Conservation (phyloP, 192 early-diverging fungal genomes). For the Backusella circina region DNA sequence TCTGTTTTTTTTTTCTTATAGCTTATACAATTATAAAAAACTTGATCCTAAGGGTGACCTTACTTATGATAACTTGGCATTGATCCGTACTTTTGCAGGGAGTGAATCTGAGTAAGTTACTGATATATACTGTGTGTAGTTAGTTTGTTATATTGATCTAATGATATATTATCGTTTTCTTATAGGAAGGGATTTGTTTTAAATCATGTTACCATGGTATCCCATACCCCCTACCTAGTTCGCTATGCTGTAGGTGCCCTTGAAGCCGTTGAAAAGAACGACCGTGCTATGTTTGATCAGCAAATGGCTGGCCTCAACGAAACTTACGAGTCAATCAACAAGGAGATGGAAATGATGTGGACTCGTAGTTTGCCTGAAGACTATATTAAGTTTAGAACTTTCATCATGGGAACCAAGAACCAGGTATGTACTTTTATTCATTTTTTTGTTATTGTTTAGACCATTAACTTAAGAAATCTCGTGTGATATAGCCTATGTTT, state of each 20-base stretch:
- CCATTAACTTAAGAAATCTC: neutral
- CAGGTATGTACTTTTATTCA: slow-evolving; percentile 31
- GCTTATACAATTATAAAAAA: slow-evolving; percentile 86
- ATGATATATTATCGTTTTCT: neutral
- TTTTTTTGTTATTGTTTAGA: neutral
- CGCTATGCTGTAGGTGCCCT: slow-evolving; percentile 57
- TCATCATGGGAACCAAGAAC: slow-evolving; percentile 86
- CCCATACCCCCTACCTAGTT: slow-evolving; percentile 66
- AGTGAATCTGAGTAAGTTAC: slow-evolving; percentile 59
- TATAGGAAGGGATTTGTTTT: slow-evolving; percentile 69
- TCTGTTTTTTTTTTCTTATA: slow-evolving; percentile 14
- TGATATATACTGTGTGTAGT: neutral
- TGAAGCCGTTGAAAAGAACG: slow-evolving; percentile 39
- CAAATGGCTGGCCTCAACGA: slow-evolving; percentile 52
- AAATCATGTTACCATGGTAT: slow-evolving; percentile 87
- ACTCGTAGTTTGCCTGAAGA: slow-evolving; percentile 59
- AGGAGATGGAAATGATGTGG: slow-evolving; percentile 82
- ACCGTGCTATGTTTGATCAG: slow-evolving; percentile 62
- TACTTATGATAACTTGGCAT: slow-evolving; percentile 67
- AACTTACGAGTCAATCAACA: slow-evolving; percentile 68
- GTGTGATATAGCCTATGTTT: slow-evolving; percentile 69
- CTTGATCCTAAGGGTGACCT: slow-evolving; percentile 52
- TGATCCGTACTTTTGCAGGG: slow-evolving; percentile 78
- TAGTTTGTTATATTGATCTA: neutral
- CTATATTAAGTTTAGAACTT: slow-evolving; percentile 87